Evolutionary conservation across 257 asterid genomes (phyloP), one percentile per base, ranked within the genome.

Genomic region (Sherardia arvensis): DNA sequence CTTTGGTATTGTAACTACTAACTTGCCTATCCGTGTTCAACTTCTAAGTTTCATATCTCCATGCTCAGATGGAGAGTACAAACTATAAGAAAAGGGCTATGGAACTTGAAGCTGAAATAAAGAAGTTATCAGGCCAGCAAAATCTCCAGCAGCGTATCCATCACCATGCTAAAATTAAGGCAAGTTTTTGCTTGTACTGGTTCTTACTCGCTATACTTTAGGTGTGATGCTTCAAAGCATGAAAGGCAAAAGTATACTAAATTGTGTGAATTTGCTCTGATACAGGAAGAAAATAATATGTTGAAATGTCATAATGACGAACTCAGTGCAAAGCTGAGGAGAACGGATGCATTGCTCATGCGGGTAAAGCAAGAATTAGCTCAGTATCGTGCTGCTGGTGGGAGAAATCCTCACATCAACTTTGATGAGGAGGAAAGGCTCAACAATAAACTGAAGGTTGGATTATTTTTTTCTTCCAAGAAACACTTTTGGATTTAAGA

Each of bases 111-210:
- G 77, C 54, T 20, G 97, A 85, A 75, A 73, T 90, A 64, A 80
- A 83, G 72, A 87, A 87, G 80, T 69, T 93, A 74, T 85, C 95
- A 15, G 97, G 95, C 59, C 97, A 93, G 70, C 97, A 93, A 73
- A 93, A 93, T 74, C 83, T 93, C 73, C 97, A 93, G 47, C 97
- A 93, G 69, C 95, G 97, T 30, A 93, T 93, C 75, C 97, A 93
- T 74, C 99, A 93, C 79, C 99, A 93, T 72, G 95, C 96, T 29
- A 93, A 90, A 81, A 90, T 87, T 20, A 93, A 93, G 95, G 99
- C 68, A 74, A 65, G 76, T 25, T 21, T 61, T 18, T 29, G 15
- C 34, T 20, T 28, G 40, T 34, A 29, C 27, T 47, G 30, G 27
- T 3, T 9, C 30, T 10, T 7, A 62, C 11, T 18, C 25, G 26